Conservation (phyloP, 495 filamentous ascomycete genomes). For the Trichodelitschia bisporula region DNA sequence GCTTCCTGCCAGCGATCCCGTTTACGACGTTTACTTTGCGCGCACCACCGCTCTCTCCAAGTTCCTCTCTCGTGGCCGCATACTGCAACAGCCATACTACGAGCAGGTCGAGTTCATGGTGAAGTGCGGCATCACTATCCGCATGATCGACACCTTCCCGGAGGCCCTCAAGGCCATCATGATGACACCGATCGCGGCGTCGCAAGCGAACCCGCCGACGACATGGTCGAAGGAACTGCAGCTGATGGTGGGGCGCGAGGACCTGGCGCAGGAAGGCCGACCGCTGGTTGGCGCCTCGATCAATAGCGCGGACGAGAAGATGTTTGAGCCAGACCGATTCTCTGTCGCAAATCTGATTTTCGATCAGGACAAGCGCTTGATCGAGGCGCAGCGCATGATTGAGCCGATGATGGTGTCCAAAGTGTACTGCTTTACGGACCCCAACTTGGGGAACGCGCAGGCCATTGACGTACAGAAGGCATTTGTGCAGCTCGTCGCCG, state of each 20-base stretch:
- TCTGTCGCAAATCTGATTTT: conserved; percentile 65
- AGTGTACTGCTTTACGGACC: conserved; percentile 50
- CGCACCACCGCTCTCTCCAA: no score
- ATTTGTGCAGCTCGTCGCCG: conserved; percentile 56
- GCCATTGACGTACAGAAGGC: conserved; percentile 88
- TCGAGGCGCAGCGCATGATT: conserved; percentile 55
- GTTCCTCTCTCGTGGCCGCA: no score
- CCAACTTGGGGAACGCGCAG: conserved; percentile 60
- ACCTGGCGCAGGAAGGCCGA: conserved; percentile 22
- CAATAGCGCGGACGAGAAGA: conserved; percentile 28
- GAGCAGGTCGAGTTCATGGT: conserved; percentile 37
- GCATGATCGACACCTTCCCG: conserved; percentile 55
- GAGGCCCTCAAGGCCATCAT: conserved; percentile 57
- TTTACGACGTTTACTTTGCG: no score
- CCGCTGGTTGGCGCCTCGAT: conserved; percentile 46
- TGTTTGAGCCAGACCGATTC: conserved; percentile 51
- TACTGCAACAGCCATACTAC: no score
- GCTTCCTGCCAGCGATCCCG: no score
- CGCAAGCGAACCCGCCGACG: conserved; percentile 55
- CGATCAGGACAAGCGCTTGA: conserved; percentile 66
- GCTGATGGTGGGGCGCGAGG: conserved; percentile 55
- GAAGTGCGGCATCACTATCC: conserved; percentile 26
- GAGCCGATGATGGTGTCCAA: conserved; percentile 52
- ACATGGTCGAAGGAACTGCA: conserved; percentile 48
- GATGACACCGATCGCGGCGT: conserved; percentile 59